phyloP scores from a whole-genome alignment of 768 basidiomycete genomes.

The Russula earlei region DNA sequence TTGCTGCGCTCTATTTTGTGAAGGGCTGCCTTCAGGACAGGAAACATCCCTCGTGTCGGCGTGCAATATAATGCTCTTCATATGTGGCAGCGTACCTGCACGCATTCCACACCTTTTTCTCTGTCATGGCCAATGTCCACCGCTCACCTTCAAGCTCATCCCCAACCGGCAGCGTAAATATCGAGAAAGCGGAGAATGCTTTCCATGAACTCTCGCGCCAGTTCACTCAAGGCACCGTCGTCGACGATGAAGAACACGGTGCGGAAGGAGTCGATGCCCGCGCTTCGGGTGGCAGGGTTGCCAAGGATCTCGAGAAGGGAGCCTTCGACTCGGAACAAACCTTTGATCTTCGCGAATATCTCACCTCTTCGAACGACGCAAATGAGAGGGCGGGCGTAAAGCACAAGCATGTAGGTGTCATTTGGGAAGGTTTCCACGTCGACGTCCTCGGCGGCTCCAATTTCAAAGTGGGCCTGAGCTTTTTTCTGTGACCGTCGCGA shows the following conservation, averaged over 20 bases:
- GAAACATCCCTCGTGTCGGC: background rate
- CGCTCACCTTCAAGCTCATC: constrained; percentile 1
- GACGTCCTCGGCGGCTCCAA: constrained; percentile 50
- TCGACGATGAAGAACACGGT: background rate
- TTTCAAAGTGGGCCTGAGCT: constrained; percentile 39
- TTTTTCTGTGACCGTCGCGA: background rate
- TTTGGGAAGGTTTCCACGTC: constrained; percentile 64
- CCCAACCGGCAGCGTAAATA: constrained; percentile 1
- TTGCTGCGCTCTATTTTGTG: too few species aligned
- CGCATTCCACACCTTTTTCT: background rate
- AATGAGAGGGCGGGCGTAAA: constrained; percentile 58
- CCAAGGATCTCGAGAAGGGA: constrained; percentile 35
- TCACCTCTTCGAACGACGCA: constrained; percentile 60
- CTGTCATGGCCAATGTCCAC: background rate
- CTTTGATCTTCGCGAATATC: constrained; percentile 65
- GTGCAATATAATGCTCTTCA: background rate
- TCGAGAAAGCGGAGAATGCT: constrained; percentile 6
- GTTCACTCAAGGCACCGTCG: constrained; percentile 10
- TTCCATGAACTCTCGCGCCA: constrained; percentile 17
- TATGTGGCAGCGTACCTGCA: background rate
- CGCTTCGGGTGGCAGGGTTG: too few species aligned
- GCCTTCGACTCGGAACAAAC: constrained; percentile 29
- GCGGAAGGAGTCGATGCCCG: too few species aligned
- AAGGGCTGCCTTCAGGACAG: too few species aligned
- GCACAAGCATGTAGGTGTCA: constrained; percentile 71